Base-by-base conservation (phyloP, 2,329 filamentous ascomycete species). In the Daldinia sp. region DNA sequence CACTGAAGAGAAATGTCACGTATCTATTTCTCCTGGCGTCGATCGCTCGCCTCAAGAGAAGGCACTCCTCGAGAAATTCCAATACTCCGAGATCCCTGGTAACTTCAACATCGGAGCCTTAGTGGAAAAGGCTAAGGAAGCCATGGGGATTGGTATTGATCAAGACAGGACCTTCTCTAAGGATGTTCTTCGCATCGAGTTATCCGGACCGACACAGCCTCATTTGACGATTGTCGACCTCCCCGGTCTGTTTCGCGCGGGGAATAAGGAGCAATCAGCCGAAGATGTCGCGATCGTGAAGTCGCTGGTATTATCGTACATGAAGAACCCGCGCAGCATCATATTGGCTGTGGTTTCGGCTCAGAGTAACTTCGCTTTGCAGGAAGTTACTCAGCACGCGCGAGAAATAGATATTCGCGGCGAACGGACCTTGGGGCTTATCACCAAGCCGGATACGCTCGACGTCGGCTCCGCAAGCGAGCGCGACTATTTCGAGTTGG, bases 201-300 rank as follows among this genome's bases (percentile, higher is more conserved):
- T 86, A 2, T 77, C 78, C 1, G 82, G 84, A 0, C 83, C 85
- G 0, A 72, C 79, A 2, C 79, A 80, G 33, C 82, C 82, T 3
- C 83, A 86, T n/a, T 78, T 89, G 37, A 89, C 87, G 0, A 79
- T 89, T 26, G 86, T 89, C 3, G 87, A 89, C 73, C 79, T 89
- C 0, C 87, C 87, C 0, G 87, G 87, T 1, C 76, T 89, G 10
- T 85, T 87, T 61, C 80, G 83, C n/a, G 79, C 81, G 0, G 78
- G 81, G 4, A 83, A 79, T 28, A 81, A 81, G 33, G 76, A 82
- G 1, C 82, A 87, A 67, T 81, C 82, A 0, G 77, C 76, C 4
- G 73, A 75, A 2, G 84, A 85, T 41, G 79, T 81, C 1, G 74
- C 80, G 1, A 70, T 82, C 2, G 83, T 89, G 9, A 66, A 78